phyloP scores from a whole-genome alignment of 805 yeast genomes.

The Metschnikowia similis region DNA sequence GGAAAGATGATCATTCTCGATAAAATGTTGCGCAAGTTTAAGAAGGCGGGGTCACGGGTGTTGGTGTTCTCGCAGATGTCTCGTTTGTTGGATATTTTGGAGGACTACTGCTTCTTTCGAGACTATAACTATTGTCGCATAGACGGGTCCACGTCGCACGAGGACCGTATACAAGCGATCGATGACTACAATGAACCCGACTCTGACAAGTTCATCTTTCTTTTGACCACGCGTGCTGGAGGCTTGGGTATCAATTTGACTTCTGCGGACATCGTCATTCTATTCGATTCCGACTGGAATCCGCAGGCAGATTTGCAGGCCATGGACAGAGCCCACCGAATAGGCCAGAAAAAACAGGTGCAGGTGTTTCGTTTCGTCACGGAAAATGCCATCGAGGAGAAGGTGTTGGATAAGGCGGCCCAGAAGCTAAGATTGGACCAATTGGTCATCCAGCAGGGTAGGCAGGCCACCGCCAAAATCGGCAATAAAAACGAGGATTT shows the following conservation, averaged over 20 bases:
- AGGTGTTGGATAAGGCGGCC: slow-evolving; percentile 92
- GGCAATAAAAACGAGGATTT: slow-evolving; percentile 79
- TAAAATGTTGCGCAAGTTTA: slow-evolving; percentile 68
- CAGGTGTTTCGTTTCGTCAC: slow-evolving; percentile 89
- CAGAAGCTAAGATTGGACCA: slow-evolving; percentile 91
- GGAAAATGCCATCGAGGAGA: slow-evolving; percentile 94
- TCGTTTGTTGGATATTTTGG: slow-evolving; percentile 80
- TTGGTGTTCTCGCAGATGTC: slow-evolving; percentile 93
- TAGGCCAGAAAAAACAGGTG: slow-evolving; percentile 96
- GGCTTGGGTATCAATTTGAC: slow-evolving; percentile 93
- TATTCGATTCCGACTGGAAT: slow-evolving; percentile 95
- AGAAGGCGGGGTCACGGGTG: slow-evolving; percentile 79
- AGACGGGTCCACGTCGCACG: slow-evolving; percentile 91
- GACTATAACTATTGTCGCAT: slow-evolving; percentile 85
- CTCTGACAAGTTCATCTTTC: slow-evolving; percentile 76
- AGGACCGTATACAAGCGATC: slow-evolving; percentile 86
- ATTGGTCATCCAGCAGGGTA: slow-evolving; percentile 86
- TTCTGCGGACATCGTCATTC: slow-evolving; percentile 82
- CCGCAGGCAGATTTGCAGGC: slow-evolving; percentile 98
- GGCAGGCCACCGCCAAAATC: slow-evolving; percentile 40
- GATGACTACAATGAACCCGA: slow-evolving; percentile 86
- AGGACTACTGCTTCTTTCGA: slow-evolving; percentile 85
- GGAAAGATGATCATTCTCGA: slow-evolving; percentile 90
- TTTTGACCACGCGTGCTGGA: slow-evolving; percentile 93
- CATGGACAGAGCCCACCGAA: slow-evolving; percentile 97